Evolutionary conservation across 441 rosid species (phyloP), one percentile per base, ranked within the genome.

Genomic region (Cnidoscolus chayamansa): DNA sequence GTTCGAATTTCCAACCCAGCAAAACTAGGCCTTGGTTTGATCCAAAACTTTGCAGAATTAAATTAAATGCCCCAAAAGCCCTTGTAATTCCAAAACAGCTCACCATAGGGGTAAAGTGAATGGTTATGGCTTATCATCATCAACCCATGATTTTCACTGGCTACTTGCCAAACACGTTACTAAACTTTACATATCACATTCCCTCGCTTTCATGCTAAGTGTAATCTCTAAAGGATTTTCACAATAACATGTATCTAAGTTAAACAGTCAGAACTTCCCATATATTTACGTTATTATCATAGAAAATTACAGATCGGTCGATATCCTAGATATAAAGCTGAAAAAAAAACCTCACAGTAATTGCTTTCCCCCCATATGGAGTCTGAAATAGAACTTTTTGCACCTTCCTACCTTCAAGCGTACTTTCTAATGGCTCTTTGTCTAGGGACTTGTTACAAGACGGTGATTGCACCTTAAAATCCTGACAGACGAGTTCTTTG

Each of bases 301-400:
- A 65, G 9, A 48, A 19, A 19, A 40, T 50, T 48, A 68, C 59
- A 77, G 53, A 60, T 62, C 60, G 47, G 54, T 48, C 63, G 48
- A 66, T 48, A 54, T 65, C 68, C 65, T 51, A 43, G 50, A 65
- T 59, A 35, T 48, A 32, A 59, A 74, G 35, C 69, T 16, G 47
- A 63, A 40, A 61, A 54, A 71, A 59, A 53, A 45, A 63, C 30
- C 7, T 12, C 30, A 48, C 35, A 11, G 15, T 6, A 10, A 54
- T 55, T 43, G 16, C 32, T 25, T 19, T 15, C 10, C 53, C 9
- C 68, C 51, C 25, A 25, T 25, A 25, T 25, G 25, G 25, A 25
- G 25, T 25, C 13, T 20, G 17, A 37, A 31, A 51, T 10, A 31
- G 20, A 31, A 17, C 68, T 45, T 49, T 47, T 2, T 19, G n/a